A percentile compares a stretch with the other conserved stretches of the same genome.
Evolutionary conservation across 2,329 filamentous ascomycete species (phyloP).

Genomic region (Aureobasidium sp.): DNA sequence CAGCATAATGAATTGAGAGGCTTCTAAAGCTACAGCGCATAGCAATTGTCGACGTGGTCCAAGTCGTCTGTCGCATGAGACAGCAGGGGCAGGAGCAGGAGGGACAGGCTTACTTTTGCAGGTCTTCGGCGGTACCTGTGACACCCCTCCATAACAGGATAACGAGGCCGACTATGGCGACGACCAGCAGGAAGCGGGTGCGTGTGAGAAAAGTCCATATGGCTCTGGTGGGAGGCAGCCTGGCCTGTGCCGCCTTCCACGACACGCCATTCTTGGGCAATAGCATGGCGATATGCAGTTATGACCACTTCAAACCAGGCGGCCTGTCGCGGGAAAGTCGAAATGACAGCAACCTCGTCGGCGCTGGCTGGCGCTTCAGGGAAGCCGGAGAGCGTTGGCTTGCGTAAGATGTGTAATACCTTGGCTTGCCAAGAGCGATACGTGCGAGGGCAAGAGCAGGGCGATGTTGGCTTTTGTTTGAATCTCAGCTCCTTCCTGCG

Average conservation of each 20-base stretch:
- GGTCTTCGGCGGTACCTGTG: slow-evolving; percentile 68
- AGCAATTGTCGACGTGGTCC: not conserved
- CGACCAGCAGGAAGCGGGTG: slow-evolving; percentile 66
- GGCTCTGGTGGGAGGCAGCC: slow-evolving; percentile 67
- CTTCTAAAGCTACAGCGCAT: not conserved
- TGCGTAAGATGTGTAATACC: not conserved
- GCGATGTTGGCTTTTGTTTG: not conserved
- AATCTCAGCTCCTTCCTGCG: not conserved
- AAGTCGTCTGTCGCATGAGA: not conserved
- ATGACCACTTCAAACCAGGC: slow-evolving; percentile 1
- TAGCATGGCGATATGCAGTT: slow-evolving; percentile 52
- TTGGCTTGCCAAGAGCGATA: not conserved
- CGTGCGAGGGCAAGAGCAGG: not conserved
- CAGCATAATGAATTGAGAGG: not conserved
- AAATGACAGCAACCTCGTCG: slow-evolving; percentile 6
- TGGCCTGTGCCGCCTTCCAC: slow-evolving; percentile 82
- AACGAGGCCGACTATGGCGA: slow-evolving; percentile 61
- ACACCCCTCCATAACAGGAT: slow-evolving; percentile 85
- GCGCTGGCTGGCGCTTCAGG: not conserved
- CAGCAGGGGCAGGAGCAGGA: not conserved
- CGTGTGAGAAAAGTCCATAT: slow-evolving; percentile 55
- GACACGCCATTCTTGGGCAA: slow-evolving; percentile 81
- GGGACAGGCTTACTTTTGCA: slow-evolving; percentile 67
- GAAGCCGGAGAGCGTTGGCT: not conserved
- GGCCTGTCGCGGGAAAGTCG: slow-evolving; percentile 1